Evolutionary conservation across 2,329 filamentous ascomycete species (phyloP).

Genomic region (Paecilomyces variotii): DNA sequence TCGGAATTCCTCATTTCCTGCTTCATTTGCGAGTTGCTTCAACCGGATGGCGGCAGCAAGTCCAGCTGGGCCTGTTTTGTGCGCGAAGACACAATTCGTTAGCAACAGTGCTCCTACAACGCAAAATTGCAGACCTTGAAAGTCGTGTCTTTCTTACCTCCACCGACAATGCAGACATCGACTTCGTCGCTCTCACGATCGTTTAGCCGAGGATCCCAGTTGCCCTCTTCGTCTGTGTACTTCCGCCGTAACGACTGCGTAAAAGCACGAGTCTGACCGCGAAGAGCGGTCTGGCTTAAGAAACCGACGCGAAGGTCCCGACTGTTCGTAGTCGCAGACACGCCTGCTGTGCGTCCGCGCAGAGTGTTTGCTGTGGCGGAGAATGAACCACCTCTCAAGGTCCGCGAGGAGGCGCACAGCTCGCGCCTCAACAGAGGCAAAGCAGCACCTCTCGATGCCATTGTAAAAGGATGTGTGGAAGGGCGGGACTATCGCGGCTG

Average conservation of each 20-base stretch:
- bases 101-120: constrained; percentile 1
- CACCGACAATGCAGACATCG: constrained; percentile 93
- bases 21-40: constrained; percentile 91
- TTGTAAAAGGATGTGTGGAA: constrained; percentile 8
- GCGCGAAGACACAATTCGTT: constrained; percentile 3
- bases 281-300: constrained; percentile 9
- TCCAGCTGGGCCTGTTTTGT: constrained; percentile 65
- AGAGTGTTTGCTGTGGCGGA: constrained; percentile 12
- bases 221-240: constrained; percentile 43
- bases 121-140: background rate
- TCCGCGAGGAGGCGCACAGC: constrained; percentile 21
- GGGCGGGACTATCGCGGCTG: background rate
- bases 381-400: constrained; percentile 18
- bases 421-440: constrained; percentile 37
- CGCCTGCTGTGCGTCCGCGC: constrained; percentile 11
- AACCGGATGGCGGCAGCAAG: constrained; percentile 87
- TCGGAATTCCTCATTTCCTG: constrained; percentile 90
- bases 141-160: constrained; percentile 45
- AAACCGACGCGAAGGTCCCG: constrained; percentile 13
- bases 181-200: constrained; percentile 90
- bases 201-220: constrained; percentile 58
- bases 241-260: constrained; percentile 35
- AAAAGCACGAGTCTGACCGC: constrained; percentile 34
- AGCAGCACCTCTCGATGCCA: constrained; percentile 35
- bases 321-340: constrained; percentile 12